Conservation (phyloP, 2,329 filamentous ascomycete species). For the Phymatotrichopsis omnivora region DNA sequence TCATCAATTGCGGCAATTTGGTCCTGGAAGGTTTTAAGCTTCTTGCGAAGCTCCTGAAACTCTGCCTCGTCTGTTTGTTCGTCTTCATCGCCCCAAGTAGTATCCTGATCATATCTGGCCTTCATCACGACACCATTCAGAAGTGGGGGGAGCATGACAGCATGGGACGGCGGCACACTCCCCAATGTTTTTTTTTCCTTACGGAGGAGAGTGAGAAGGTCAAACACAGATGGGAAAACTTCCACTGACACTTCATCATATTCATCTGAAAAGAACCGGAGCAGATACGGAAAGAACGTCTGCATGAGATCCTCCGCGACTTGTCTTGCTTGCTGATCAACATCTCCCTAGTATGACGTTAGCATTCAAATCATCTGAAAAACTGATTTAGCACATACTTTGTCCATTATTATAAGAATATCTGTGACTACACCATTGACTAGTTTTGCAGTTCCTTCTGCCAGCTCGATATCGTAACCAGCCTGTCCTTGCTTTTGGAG, state of each 20-base stretch:
- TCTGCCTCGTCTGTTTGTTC: conserved; percentile 95
- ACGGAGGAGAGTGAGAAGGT: conserved; percentile 81
- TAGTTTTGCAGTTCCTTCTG: conserved; percentile 87
- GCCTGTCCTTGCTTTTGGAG: conserved; percentile 61
- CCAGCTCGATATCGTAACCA: conserved; percentile 89
- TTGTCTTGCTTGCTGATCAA: conserved; percentile 53
- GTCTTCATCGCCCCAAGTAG: conserved; percentile 84
- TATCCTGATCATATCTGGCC: conserved; percentile 96
- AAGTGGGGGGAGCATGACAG: conserved; percentile 75
- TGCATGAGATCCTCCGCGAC: conserved; percentile 75
- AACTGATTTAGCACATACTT: conserved; percentile 1
- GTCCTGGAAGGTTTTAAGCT: conserved; percentile 83
- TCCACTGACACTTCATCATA: conserved; percentile 97
- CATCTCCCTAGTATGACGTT: conserved; percentile 33
- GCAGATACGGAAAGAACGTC: conserved; percentile 71
- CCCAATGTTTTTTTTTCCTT: conserved; percentile 57
- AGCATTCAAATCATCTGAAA: not conserved
- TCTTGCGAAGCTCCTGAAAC: conserved; percentile 87
- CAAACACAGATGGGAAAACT: conserved; percentile 85
- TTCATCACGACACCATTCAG: conserved; percentile 87
- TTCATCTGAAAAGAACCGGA: conserved; percentile 94
- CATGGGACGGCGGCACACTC: conserved; percentile 61
- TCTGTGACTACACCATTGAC: conserved; percentile 62
- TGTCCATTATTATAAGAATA: conserved; percentile 18
- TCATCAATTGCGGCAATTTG: conserved; percentile 85